A percentile compares a stretch with the other conserved stretches of the same genome.
These are phyloP conservation scores for Fragilaria radians DNA, from an alignment of 108 stramenopile genomes.

Conservation along the genomic window DNA sequence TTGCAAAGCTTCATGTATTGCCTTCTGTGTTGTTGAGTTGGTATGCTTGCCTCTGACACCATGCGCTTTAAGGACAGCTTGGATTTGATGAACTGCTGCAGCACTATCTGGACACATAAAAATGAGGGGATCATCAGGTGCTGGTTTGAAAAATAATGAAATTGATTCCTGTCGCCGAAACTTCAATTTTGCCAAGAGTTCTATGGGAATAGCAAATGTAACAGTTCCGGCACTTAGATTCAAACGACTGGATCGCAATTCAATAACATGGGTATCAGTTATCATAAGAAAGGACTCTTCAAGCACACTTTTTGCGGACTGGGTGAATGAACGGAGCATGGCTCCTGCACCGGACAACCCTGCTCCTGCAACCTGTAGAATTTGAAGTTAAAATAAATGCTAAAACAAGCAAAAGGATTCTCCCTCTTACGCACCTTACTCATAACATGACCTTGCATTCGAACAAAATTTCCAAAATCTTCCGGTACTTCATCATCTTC, in stretches of 20 bases:
- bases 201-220: conserved; percentile 71
- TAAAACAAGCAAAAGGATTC: background rate
- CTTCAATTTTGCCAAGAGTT: conserved; percentile 74
- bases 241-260: conserved; percentile 70
- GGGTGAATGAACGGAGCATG: conserved; percentile 71
- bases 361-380: conserved; percentile 40
- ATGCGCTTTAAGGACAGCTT: conserved; percentile 74
- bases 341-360: conserved; percentile 41
- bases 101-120: conserved; percentile 86
- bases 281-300: conserved; percentile 88
- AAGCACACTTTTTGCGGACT: conserved; percentile 74
- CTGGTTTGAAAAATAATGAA: conserved; percentile 82
- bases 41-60: conserved; percentile 91
- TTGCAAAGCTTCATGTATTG: conserved; percentile 72
- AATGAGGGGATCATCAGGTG: conserved; percentile 80
- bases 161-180: conserved; percentile 83
- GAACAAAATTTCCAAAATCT: conserved; percentile 24
- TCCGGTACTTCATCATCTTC: conserved; percentile 24
- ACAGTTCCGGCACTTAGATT: conserved; percentile 65
- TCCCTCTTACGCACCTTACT: conserved; percentile 20
- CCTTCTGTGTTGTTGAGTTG: conserved; percentile 70
- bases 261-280: conserved; percentile 76
- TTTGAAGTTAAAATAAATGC: background rate
- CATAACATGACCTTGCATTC: conserved; percentile 24
- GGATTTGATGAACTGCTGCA: conserved; percentile 80